Evolutionary conservation across 768 basidiomycete species (phyloP).

Genomic region (Pulveroboletus frians): DNA sequence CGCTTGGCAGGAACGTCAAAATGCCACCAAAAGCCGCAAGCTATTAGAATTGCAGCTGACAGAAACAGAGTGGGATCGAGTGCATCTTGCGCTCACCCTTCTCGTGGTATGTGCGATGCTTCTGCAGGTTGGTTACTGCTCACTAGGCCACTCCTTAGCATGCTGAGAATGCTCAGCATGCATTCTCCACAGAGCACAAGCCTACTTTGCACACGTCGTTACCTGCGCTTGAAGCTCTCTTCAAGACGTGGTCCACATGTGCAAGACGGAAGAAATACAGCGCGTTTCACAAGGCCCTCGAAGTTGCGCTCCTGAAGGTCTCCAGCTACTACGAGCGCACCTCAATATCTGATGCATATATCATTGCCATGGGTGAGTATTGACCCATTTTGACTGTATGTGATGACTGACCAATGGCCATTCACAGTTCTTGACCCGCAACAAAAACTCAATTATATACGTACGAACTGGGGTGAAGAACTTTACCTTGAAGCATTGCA

Average conservation of each 20-base stretch:
- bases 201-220: background rate
- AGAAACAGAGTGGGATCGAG: too few species aligned
- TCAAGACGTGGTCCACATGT: conserved; percentile 1
- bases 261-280: background rate
- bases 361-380: conserved; percentile 12
- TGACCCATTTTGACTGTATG: too few species aligned
- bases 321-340: background rate
- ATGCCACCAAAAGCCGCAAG: too few species aligned
- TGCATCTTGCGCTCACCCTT: too few species aligned
- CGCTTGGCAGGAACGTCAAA: too few species aligned
- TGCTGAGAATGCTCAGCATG: too few species aligned
- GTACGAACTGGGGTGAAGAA: background rate
- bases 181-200: background rate
- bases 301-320: background rate
- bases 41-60: too few species aligned
- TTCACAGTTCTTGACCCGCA: conserved; percentile 1
- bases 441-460: conserved; percentile 3
- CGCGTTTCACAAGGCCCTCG: too few species aligned
- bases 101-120: too few species aligned
- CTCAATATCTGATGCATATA: background rate
- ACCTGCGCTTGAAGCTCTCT: background rate
- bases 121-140: too few species aligned
- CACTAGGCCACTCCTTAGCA: too few species aligned
- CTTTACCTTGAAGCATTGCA: background rate
- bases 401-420: too few species aligned